A percentile compares a stretch with the other conserved stretches of the same genome.
phyloP scores from a whole-genome alignment of 345 rosid genomes.

The Camelina hispida region DNA sequence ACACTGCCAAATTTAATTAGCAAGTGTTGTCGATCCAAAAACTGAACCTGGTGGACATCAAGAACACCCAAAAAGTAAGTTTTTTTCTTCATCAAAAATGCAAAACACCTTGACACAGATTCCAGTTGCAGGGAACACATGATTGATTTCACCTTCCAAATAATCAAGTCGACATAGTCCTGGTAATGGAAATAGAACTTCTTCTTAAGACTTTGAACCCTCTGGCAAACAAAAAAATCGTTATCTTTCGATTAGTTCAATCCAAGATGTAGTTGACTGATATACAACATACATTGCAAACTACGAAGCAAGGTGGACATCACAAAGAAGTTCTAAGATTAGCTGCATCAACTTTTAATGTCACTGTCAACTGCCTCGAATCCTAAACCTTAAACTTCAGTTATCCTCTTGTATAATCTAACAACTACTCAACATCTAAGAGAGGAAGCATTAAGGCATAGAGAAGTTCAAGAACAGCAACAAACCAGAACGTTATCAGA shows the following conservation, averaged over 20 bases:
- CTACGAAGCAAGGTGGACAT: neutral
- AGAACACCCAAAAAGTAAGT: conserved; percentile 25
- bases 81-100: neutral
- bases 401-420: neutral
- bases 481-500: conserved; percentile 68
- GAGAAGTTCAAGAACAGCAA: conserved; percentile 30
- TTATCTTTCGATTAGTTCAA: conserved; percentile 36
- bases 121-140: conserved; percentile 13
- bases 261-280: neutral
- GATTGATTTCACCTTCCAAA: conserved; percentile 71
- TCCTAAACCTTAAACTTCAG: conserved; percentile 6
- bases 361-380: neutral
- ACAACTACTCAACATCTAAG: neutral
- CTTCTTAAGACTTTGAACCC: conserved; percentile 85
- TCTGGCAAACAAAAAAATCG: conserved; percentile 51
- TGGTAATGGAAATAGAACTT: conserved; percentile 93
- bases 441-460: conserved; percentile 5
- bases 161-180: conserved; percentile 91
- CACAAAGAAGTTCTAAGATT: conserved; percentile 1
- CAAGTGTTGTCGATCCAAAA: conserved; percentile 93
- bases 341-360: neutral
- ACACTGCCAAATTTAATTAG: conserved; percentile 91
- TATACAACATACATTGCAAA: neutral
- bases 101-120: conserved; percentile 3
- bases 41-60: conserved; percentile 75